Conservation (phyloP, 1,139 yeast genomes). For the Blastobotrys elegans region DNA sequence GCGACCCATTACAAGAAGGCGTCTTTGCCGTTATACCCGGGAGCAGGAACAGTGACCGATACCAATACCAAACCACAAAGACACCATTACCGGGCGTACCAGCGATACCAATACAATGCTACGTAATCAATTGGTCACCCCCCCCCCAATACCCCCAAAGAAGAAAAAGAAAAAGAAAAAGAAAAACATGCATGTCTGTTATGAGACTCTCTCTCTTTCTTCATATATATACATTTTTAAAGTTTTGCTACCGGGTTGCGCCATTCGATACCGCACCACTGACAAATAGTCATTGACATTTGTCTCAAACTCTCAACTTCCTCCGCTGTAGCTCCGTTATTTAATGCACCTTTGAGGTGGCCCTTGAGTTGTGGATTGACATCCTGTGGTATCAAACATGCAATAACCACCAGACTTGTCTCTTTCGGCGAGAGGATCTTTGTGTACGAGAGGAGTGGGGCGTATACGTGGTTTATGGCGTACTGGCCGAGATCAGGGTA, state of each 20-base stretch:
- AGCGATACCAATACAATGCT: too few species aligned
- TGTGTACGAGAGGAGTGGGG: slow-evolving; percentile 67
- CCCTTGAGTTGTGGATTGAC: slow-evolving; percentile 94
- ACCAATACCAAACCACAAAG: too few species aligned
- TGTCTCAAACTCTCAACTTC: slow-evolving; percentile 57
- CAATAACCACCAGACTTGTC: slow-evolving; percentile 71
- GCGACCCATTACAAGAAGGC: too few species aligned
- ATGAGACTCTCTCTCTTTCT: too few species aligned
- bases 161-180: too few species aligned
- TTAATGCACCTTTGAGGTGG: slow-evolving; percentile 78
- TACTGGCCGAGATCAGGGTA: slow-evolving; percentile 83
- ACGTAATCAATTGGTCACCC: too few species aligned
- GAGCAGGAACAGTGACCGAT: too few species aligned
- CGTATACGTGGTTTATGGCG: slow-evolving; percentile 69
- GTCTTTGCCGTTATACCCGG: too few species aligned
- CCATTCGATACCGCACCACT: slow-evolving; percentile 74
- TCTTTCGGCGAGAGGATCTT: slow-evolving; percentile 61
- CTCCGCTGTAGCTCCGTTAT: slow-evolving; percentile 66
- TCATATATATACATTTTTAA: too few species aligned
- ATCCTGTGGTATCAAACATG: slow-evolving; percentile 84
- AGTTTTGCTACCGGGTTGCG: slow-evolving; percentile 57
- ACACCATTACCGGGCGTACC: too few species aligned
- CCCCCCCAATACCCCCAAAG: too few species aligned
- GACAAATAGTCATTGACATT: slow-evolving; percentile 60
- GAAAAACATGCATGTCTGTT: too few species aligned